A percentile compares a stretch with the other conserved stretches of the same genome.
These are phyloP conservation scores for Seiridium unicorne DNA, from an alignment of 2,329 filamentous ascomycete genomes.

Conservation along the genomic window DNA sequence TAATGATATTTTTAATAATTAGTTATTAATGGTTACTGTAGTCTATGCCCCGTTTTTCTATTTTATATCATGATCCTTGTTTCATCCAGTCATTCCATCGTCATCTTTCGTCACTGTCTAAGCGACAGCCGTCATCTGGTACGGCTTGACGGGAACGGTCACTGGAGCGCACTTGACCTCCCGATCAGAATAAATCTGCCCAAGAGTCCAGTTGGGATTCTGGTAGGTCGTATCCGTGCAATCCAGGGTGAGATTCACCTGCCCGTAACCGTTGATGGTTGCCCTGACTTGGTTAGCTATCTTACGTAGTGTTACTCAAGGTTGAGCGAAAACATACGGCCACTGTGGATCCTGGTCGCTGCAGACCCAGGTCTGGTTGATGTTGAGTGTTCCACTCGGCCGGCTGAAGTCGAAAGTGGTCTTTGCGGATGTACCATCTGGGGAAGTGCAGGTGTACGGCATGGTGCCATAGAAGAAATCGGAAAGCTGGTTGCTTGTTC, in stretches of 20 bases:
- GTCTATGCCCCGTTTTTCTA: background rate
- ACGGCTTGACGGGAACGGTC: constrained; percentile 29
- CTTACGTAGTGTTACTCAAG: constrained; percentile 9
- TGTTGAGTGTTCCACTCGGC: constrained; percentile 30
- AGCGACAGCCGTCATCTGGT: constrained; percentile 32
- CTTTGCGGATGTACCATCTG: constrained; percentile 21
- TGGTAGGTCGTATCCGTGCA: constrained; percentile 32
- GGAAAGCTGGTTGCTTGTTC: constrained; percentile 36
- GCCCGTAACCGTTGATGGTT: constrained; percentile 31
- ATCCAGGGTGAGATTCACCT: constrained; percentile 28
- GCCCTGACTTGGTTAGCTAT: constrained; percentile 15
- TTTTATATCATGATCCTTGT: background rate
- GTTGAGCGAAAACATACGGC: constrained; percentile 27
- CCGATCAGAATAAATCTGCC: constrained; percentile 36
- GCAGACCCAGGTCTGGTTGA: constrained; percentile 52
- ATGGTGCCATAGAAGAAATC: constrained; percentile 51
- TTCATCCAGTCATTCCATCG: background rate
- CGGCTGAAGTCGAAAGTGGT: constrained; percentile 39
- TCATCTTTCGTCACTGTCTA: constrained; percentile 14
- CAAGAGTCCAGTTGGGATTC: constrained; percentile 39
- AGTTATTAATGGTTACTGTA: background rate
- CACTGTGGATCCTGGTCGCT: constrained; percentile 34
- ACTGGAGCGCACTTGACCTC: constrained; percentile 29
- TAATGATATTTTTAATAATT: background rate
- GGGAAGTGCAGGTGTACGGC: constrained; percentile 39